Conservation (phyloP, 169 alveolate species). For the Theileria parva region DNA sequence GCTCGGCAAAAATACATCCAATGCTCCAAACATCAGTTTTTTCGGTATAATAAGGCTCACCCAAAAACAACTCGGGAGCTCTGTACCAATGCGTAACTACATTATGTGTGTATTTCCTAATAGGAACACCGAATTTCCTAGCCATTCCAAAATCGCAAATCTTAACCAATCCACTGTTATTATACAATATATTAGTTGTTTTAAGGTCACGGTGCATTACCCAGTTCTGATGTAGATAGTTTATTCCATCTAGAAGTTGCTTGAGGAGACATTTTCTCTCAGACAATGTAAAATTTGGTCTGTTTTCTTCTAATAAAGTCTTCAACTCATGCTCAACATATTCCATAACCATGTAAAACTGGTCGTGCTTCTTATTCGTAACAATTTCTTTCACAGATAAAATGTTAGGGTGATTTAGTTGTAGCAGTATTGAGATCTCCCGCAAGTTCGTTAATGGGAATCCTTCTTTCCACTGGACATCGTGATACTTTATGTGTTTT, state of each 20-base stretch:
- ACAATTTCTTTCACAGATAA: slow-evolving; percentile 89
- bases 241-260: slow-evolving; percentile 82
- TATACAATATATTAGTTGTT: slow-evolving; percentile 84
- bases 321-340: slow-evolving; percentile 95
- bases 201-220: slow-evolving; percentile 89
- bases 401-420: slow-evolving; percentile 90
- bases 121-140: slow-evolving; percentile 85
- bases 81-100: slow-evolving; percentile 97
- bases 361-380: slow-evolving; percentile 78
- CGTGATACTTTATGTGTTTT: slow-evolving; percentile 86
- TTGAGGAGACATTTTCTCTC: slow-evolving; percentile 86
- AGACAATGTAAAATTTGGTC: slow-evolving; percentile 88
- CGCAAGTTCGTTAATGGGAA: slow-evolving; percentile 93
- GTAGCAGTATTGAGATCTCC: slow-evolving; percentile 92
- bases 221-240: slow-evolving; percentile 84
- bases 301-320: slow-evolving; percentile 84
- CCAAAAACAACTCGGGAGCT: slow-evolving; percentile 97
- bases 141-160: slow-evolving; percentile 92
- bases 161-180: slow-evolving; percentile 81
- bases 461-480: slow-evolving; percentile 90
- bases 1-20: slow-evolving; percentile 93
- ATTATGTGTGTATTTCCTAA: slow-evolving; percentile 89
- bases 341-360: slow-evolving; percentile 91
- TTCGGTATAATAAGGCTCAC: slow-evolving; percentile 90
- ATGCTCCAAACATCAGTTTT: slow-evolving; percentile 97